Base-by-base conservation (phyloP, 169 alveolate species). In the Eimeria brunetti region DNA sequence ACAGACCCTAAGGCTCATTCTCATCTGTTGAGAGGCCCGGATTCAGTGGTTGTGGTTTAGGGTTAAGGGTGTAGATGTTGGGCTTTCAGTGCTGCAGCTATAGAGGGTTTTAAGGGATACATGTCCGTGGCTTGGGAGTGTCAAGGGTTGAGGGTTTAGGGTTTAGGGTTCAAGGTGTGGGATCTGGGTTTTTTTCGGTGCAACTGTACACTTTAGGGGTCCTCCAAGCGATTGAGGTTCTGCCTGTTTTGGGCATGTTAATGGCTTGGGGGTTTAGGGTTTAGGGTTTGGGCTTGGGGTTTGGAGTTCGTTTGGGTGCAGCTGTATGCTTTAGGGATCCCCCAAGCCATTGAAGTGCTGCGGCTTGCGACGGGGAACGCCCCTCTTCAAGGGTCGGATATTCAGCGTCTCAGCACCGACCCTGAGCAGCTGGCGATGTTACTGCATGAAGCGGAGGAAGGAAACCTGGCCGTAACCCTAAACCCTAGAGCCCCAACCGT, bases 321-420 rank as follows among this genome's bases (percentile, higher is more conserved):
- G 89, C 76, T 95, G 51, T 96, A 95, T 94, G 89, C 96, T 84
- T 30, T 93, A 0, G 97, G 97, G 51, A 92, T 96, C 84, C 97
- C 97, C 24, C 97, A 96, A 88, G 97, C 97, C 0, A 95, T 94
- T 44, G 97, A 96, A 89, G 89, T 96, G 85, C 92, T 96, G 24
- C 89, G 97, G 73, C 81, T 96, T 1, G 36, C 67, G 7, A 49
- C 64, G 16, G 64, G 64, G 33, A n/a, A 8, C 11, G 11, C 24
- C 16, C 41, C 64, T 11, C 44, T 51, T 41, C 64, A 78, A 27
- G 88, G 44, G 8, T 38, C 58, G 7, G 88, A 78, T 1, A 12
- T 78, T 18, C 56, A 78, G 64, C 58, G 88, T 4, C 88, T 78
- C 41, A 78, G 88, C 69, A 78, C 88, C 11, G 88, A 78, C 64